These are phyloP conservation scores for Stenogyne calaminthoides DNA, from an alignment of 305 asterid genomes.

Conservation along the genomic window DNA sequence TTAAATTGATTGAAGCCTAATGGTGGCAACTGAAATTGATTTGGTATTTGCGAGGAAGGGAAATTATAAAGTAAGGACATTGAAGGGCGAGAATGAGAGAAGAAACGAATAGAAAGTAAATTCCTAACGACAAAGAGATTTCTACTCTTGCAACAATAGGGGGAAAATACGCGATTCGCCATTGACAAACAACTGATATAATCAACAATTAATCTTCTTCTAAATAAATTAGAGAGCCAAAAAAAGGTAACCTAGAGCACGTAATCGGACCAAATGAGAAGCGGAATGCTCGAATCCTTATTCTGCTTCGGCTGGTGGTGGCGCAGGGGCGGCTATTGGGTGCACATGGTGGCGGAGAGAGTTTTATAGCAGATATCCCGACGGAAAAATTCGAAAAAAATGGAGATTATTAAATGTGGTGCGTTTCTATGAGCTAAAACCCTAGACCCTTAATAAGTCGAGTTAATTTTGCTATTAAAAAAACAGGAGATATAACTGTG, in stretches of 20 bases:
- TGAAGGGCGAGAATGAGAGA: constrained; percentile 37
- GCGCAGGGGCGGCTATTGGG: constrained; percentile 11
- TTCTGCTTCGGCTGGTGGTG: constrained; percentile 16
- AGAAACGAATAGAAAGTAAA: constrained; percentile 34
- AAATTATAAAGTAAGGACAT: constrained; percentile 31
- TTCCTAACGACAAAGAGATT: constrained; percentile 33
- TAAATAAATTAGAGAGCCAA: neutral
- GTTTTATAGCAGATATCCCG: constrained; percentile 12
- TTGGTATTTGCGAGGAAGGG: constrained; percentile 19
- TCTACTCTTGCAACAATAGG: constrained; percentile 43
- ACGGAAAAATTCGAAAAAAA: neutral
- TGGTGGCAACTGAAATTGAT: constrained; percentile 27
- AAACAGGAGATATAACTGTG: too few relatives aligned
- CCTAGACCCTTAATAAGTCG: too few relatives aligned
- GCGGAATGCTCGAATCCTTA: neutral
- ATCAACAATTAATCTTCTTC: constrained; percentile 4
- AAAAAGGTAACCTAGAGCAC: constrained; percentile 25
- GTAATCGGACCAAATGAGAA: constrained; percentile 8
- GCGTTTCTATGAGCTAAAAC: constrained; percentile 24
- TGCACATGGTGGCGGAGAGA: constrained; percentile 18
- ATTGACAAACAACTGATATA: constrained; percentile 31
- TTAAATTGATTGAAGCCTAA: constrained; percentile 23
- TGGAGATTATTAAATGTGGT: constrained; percentile 12
- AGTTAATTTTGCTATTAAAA: too few relatives aligned
- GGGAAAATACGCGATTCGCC: constrained; percentile 54